Base-by-base conservation (phyloP, 192 early-diverging fungal species). In the Gamsiella multidivaricata region DNA sequence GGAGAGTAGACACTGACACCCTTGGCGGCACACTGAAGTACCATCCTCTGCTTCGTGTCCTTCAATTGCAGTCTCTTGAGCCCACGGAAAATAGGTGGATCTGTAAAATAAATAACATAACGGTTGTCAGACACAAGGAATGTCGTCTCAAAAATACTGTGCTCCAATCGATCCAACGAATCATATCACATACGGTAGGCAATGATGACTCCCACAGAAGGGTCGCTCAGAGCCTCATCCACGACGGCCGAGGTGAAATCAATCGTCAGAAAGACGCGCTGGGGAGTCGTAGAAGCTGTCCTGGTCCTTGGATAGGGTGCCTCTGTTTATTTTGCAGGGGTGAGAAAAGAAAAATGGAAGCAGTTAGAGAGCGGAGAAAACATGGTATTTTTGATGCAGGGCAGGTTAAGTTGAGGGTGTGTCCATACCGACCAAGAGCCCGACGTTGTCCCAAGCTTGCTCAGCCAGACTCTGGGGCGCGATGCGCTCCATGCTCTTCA, bases 401-500 rank as follows among this genome's bases (percentile, higher is more conserved):
- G 37, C 12, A 39, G 37, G 37, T n/a, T n/a, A n/a, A n/a, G n/a
- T 42, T 42, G n/a, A n/a, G n/a, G n/a, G n/a, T 12, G 12, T 5
- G 3, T 18, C 39, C 67, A 9, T 83, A 87, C 85, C 91, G 25
- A 95, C 79, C 33, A 97, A 81, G 28, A 95, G 74, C n/a, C 97
- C 96, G 43, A 96, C 94, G 81, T 97, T 97, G 76, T 97, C 96
- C 96, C 96, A 97, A 12, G 89, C 81, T 17, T 82, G 70, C 50
- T 91, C 93, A 5, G 96, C 93, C 34, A 97, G 83, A 58, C 85
- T 87, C 46, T 94, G 79, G 29, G 96, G 96, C 59, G 95, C 94
- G 61, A 96, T 92, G 65, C 84, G 88, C 80, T 96, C 87, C 89
- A 97, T 90, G 59, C 87, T 84, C 33, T 80, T 73, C 11, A 81